Evolutionary conservation across 371 early-diverging fungal genomes (phyloP), one percentile per base, ranked within the genome.

Genomic region (Rhizopus sp.): DNA sequence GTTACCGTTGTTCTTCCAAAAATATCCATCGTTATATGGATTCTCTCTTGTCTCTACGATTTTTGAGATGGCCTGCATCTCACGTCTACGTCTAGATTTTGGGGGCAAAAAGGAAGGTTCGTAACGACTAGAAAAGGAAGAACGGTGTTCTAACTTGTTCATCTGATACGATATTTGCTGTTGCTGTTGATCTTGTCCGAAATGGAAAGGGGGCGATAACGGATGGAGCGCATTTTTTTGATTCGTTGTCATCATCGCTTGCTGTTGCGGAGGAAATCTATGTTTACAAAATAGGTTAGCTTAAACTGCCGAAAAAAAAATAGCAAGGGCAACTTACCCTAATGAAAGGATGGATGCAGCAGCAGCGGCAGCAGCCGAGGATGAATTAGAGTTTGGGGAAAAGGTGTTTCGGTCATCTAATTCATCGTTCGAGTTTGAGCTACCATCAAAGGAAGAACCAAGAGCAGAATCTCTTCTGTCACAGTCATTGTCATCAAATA

Each of bases 1-100:
- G 59, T 82, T 82, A 39, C 82, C 82, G 49, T 79, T 78, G 60
- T 83, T 83, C 65, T 81, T 80, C 83, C 83, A 83, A 17, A 83
- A 62, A 50, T 72, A 81, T 7, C 71, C 70, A 49, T 83, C 83
- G 4, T 63, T 37, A 54, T 75, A 72, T 8, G 78, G 81, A 57
- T 78, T 57, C 41, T 83, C 81, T 46, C 66, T 62, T 7, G 83
- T 81, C 42, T 83, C 81, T 1, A 83, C 77, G 51, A 81, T 79
- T 63, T 76, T 78, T 44, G 78, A 78, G 29, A 83, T 80, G 3
- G 83, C 80, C 41, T 81, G 81, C 83, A 83, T 83, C 60, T 81
- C 83, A 33, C 81, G 74, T 56, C 83, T 70, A 32, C 68, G 30
- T 16, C 68, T 47, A 13, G 63, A 60, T 53, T 60, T 34, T 39